Base-by-base conservation (phyloP, 495 filamentous ascomycete species). In the Xylaria sp. region DNA sequence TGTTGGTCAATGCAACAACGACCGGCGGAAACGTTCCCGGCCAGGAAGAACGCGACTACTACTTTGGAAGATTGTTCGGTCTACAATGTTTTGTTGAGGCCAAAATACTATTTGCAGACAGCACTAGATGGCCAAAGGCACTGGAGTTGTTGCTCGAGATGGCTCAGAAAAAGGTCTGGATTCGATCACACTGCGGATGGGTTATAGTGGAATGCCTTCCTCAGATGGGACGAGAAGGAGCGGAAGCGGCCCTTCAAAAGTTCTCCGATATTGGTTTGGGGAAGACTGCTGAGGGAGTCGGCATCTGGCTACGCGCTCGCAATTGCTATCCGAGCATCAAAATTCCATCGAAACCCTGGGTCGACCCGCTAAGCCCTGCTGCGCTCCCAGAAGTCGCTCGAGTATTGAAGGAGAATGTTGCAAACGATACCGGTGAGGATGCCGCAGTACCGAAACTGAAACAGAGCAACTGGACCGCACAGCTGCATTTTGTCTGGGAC, bases 401-500 rank as follows among this genome's bases (percentile, higher is more conserved):
- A 72, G 88, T 96, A 7, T 82, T 99, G 82, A 96, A 92, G 76
- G 93, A 96, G 70, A 90, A 89, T 67, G 88, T 90, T 40, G 79
- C 82, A 29, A 85, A 85, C n/a, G 82, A 86, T 6, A 83, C 82
- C 21, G 78, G 78, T 5, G 85, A 88, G 31, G 80, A 86, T 31
- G 79, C 81, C 41, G 84, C 79, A 33, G 61, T 43, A 2, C 67
- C 61, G 19, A 83, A 84, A 62, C 70, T 76, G 41, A 82, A 86
- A 67, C 84, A 85, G 67, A 89, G 89, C 46, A 81, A 88, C 76
- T 95, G 93, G 89, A 93, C 88, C 68, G 88, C 92, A 11, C 93
- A 93, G 76, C 81, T 95, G 63, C 91, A 92, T 77, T 97, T 97
- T 79, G 93, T 93, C 1, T 99, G 96, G 96, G 88, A 92, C 76